Conservation (phyloP, 176 grass and related monocot genomes). For the Eleusine coracana region DNA sequence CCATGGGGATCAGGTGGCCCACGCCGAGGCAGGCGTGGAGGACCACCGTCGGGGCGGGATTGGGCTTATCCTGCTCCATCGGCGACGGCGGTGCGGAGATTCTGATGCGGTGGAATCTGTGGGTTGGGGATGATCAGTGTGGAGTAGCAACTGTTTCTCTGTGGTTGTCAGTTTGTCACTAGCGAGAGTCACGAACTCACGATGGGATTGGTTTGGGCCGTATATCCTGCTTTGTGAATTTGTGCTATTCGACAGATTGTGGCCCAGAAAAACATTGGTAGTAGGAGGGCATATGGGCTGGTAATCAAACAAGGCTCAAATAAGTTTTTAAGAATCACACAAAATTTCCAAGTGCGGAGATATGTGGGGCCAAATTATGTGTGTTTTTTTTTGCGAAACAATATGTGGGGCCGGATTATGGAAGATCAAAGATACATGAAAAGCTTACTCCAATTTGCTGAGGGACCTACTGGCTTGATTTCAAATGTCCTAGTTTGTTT, state of each 20-base stretch:
- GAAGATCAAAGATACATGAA: too few species aligned
- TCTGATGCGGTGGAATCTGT: not conserved
- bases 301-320: too few species aligned
- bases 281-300: not conserved
- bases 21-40: conserved; percentile 51
- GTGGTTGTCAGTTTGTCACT: not conserved
- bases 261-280: too few species aligned
- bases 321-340: too few species aligned
- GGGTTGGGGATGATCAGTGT: not conserved
- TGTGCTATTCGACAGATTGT: not conserved
- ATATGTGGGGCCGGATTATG: too few species aligned
- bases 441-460: too few species aligned
- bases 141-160: too few species aligned
- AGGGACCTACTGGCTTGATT: too few species aligned
- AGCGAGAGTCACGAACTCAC: not conserved
- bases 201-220: not conserved
- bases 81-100: not conserved
- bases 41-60: conserved; percentile 38
- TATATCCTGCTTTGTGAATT: not conserved
- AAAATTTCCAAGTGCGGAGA: too few species aligned
- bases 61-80: not conserved
- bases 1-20: conserved; percentile 67
- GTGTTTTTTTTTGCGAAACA: too few species aligned
- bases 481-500: too few species aligned
- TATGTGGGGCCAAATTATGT: too few species aligned